Conservation (phyloP, 2,329 filamentous ascomycete genomes). For the Albifimbria verrucaria region DNA sequence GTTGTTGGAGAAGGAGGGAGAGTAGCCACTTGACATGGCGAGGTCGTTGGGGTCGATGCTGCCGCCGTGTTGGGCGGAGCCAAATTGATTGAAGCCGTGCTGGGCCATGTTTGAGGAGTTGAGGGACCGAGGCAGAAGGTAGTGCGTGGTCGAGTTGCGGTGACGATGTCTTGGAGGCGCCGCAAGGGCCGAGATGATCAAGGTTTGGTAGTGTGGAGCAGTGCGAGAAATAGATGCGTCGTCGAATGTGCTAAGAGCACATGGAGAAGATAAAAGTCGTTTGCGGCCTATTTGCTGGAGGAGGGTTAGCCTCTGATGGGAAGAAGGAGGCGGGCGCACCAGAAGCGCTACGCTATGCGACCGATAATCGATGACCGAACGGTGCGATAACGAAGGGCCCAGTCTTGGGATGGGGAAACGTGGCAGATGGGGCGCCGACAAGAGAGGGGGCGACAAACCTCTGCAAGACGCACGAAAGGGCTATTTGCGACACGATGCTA, state of each 20-base stretch:
- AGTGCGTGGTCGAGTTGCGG: neutral
- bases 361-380: neutral
- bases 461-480: no score
- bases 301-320: neutral
- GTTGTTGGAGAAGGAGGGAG: constrained; percentile 52
- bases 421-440: neutral
- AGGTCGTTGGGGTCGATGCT: constrained; percentile 84
- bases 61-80: constrained; percentile 49
- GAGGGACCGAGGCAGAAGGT: neutral
- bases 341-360: neutral
- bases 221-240: neutral
- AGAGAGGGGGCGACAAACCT: neutral
- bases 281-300: neutral
- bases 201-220: neutral
- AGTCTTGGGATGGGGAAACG: neutral
- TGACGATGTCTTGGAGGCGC: neutral
- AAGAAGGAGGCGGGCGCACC: neutral
- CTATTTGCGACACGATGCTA: no score
- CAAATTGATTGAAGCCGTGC: constrained; percentile 55
- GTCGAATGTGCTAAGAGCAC: neutral
- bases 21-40: constrained; percentile 62
- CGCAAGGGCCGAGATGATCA: neutral
- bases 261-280: neutral
- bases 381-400: neutral
- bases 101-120: constrained; percentile 45